Evolutionary conservation across 2,329 filamentous ascomycete species (phyloP).

Genomic region (Pseudocercospora musae): DNA sequence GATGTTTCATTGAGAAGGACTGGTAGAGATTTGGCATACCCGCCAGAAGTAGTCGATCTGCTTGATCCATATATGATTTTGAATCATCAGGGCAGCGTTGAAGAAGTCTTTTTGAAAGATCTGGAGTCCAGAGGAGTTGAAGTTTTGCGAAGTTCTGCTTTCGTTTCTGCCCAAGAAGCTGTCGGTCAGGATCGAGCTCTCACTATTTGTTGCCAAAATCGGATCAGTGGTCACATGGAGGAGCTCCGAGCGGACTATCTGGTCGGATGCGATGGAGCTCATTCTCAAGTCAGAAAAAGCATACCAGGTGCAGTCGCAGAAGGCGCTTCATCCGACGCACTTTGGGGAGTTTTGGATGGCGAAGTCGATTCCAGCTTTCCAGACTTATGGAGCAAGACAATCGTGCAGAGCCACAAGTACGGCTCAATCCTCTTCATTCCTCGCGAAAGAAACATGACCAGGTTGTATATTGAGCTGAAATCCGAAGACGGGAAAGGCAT

Average conservation of each 20-base stretch:
- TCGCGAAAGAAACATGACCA: constrained; percentile 68
- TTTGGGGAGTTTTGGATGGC: constrained; percentile 72
- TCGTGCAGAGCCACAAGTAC: constrained; percentile 63
- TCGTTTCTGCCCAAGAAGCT: constrained; percentile 50
- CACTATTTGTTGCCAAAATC: constrained; percentile 42
- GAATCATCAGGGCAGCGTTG: constrained; percentile 72
- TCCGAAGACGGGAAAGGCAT: constrained; percentile 35
- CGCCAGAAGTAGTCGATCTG: constrained; percentile 46
- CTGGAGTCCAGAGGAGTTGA: constrained; percentile 61
- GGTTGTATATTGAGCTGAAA: constrained; percentile 53
- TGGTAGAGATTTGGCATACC: constrained; percentile 67
- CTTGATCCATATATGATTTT: constrained; percentile 54
- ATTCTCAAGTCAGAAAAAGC: constrained; percentile 65
- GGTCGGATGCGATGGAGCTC: constrained; percentile 70
- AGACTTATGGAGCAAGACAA: constrained; percentile 71
- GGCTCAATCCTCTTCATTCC: constrained; percentile 73
- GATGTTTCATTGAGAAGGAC: constrained; percentile 54
- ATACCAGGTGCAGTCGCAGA: constrained; percentile 53
- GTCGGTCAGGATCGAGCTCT: constrained; percentile 37
- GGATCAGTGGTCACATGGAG: constrained; percentile 37
- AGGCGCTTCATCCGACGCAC: constrained; percentile 52
- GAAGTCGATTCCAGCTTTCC: constrained; percentile 69
- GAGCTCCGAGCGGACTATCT: constrained; percentile 60
- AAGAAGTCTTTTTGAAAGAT: constrained; percentile 67
- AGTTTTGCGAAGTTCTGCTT: constrained; percentile 63